Base-by-base conservation (phyloP, 331 rosid species). In the Rosa hybrid region DNA sequence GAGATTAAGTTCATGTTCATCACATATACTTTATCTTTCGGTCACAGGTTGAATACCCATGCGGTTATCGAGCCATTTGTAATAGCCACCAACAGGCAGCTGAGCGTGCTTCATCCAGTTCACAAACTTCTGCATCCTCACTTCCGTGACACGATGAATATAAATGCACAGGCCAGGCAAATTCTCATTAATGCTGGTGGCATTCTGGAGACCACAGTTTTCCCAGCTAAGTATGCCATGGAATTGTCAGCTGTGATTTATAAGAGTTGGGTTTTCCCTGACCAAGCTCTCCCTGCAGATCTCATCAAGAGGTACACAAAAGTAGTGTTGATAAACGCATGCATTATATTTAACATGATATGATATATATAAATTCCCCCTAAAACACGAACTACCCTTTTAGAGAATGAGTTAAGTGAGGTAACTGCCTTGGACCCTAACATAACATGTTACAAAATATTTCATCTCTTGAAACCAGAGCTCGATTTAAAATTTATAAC, bases 241-340 rank as follows among this genome's bases (percentile, higher is more conserved):
- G 79, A 86, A 45, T 27, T 83, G 78, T 68, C 86, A 5, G 38
- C 89, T 6, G 79, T 21, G 49, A 44, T 80, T 44, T 86, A 86
- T 45, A 80, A 83, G 72, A 23, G 11, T 12, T 86, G 89, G 89
- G 76, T 41, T 5, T 83, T 86, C 6, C 46, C 83, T 1, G 85
- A 86, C 12, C 89, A 86, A 83, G 86, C 83, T 2, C 89, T 83
- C 62, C 89, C 89, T 4, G 75, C 49, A 20, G 86, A 86, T 77
- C 85, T 86, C 42, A 21, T 80, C 53, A 83, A 83, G 53, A 80
- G 89, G 89, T 83, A 78, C 16, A 59, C 16, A 23, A 57, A 10
- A 56, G 18, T 18, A 7, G 3, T 23, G 68, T 3, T 21, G 12
- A 57, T 8, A n/a, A 20, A 20, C 11, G 25, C 63, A 20, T n/a